A percentile compares a stretch with the other conserved stretches of the same genome.
phyloP scores from a whole-genome alignment of 306 rosid species.

The Rosa rugosa region DNA sequence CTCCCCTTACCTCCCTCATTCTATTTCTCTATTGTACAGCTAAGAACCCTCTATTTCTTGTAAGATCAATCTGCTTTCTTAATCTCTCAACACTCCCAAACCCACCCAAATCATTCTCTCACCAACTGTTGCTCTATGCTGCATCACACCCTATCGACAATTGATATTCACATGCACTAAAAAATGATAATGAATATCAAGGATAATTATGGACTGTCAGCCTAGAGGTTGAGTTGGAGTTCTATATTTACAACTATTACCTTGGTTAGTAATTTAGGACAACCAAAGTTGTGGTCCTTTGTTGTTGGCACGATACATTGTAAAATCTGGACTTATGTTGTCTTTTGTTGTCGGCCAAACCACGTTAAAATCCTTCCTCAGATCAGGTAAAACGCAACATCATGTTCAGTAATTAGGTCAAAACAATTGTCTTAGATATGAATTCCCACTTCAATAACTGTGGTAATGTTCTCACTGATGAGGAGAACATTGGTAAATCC shows the following conservation, averaged over 20 bases:
- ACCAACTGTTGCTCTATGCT: too few relatives aligned
- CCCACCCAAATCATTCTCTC: too few relatives aligned
- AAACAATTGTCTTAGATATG: background rate
- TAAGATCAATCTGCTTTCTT: too few relatives aligned
- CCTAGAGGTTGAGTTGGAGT: background rate
- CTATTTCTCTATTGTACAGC: too few relatives aligned
- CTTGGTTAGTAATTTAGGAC: background rate
- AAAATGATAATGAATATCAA: background rate
- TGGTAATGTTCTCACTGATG: background rate
- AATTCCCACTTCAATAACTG: background rate
- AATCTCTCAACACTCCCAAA: too few relatives aligned
- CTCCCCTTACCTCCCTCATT: too few relatives aligned
- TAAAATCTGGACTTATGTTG: background rate
- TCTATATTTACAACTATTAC: background rate
- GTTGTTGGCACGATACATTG: background rate
- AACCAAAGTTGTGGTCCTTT: background rate
- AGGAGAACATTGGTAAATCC: background rate
- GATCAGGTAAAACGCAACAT: background rate
- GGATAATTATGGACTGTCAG: background rate
- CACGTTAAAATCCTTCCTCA: background rate
- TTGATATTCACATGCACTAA: background rate
- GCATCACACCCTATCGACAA: background rate
- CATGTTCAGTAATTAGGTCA: background rate
- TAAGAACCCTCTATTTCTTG: too few relatives aligned
- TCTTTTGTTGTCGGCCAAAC: background rate